phyloP scores from a whole-genome alignment of 257 asterid species.

The Jaltomata sinuosa region DNA sequence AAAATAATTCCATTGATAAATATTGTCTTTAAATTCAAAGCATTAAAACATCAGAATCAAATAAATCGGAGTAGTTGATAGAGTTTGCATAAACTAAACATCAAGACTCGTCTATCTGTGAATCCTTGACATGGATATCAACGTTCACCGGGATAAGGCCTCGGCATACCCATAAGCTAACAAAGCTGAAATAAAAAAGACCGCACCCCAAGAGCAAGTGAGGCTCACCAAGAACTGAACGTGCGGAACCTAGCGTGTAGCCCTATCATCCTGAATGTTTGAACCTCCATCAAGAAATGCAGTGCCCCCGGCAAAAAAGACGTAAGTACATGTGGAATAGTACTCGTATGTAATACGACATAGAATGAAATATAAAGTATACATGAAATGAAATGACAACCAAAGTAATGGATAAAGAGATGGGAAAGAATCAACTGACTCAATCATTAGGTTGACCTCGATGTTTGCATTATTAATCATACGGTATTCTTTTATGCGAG shows the following conservation, averaged over 20 bases:
- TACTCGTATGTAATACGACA: background rate
- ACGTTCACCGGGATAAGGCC: background rate
- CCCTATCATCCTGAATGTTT: too few relatives aligned
- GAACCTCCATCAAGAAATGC: too few relatives aligned
- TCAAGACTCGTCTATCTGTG: background rate
- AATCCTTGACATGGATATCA: background rate
- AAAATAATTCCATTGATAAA: background rate
- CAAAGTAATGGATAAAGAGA: background rate
- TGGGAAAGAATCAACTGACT: background rate
- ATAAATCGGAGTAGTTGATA: background rate
- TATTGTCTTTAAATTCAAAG: background rate
- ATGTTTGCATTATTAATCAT: background rate
- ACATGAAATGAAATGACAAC: background rate
- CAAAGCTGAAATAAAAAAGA: background rate
- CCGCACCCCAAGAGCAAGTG: background rate
- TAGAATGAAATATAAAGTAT: background rate
- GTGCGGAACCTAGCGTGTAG: too few relatives aligned
- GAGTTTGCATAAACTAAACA: background rate
- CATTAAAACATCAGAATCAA: background rate
- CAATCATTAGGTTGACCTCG: background rate
- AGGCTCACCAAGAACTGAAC: too few relatives aligned
- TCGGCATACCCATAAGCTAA: background rate
- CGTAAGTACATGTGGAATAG: background rate
- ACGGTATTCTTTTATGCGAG: background rate
- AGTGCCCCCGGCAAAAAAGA: background rate